These are phyloP conservation scores for Omphalotus guepiniiformis DNA, from an alignment of 768 basidiomycete species.

Conservation along the genomic window DNA sequence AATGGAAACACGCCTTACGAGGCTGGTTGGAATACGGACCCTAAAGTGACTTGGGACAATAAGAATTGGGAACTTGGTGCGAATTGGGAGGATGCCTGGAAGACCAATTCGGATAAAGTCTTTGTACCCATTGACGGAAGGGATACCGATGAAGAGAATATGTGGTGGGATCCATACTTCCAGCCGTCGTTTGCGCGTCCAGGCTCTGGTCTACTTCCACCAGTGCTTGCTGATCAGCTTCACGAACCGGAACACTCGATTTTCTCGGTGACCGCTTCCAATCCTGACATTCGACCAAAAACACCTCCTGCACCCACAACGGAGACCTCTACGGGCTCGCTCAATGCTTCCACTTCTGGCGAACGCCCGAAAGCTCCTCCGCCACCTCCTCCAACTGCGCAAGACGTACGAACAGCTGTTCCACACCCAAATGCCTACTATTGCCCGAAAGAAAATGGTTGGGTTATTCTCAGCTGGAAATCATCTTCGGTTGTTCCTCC, in stretches of 20 bases:
- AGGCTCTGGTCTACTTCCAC: constrained; percentile 67
- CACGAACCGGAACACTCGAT: constrained; percentile 73
- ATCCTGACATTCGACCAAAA: constrained; percentile 18
- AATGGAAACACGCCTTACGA: not conserved
- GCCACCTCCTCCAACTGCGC: constrained; percentile 18
- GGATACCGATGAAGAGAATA: constrained; percentile 39
- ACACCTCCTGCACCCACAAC: constrained; percentile 14
- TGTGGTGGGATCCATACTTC: constrained; percentile 63
- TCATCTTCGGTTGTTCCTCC: constrained; percentile 59
- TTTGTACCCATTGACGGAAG: not conserved
- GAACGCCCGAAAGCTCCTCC: constrained; percentile 11
- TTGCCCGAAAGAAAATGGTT: constrained; percentile 77
- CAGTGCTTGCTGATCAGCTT: constrained; percentile 59
- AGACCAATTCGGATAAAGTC: not conserved
- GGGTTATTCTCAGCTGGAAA: constrained; percentile 74
- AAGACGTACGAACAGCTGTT: constrained; percentile 51
- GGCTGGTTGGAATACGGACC: not conserved
- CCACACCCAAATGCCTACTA: constrained; percentile 82
- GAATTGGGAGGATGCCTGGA: not conserved
- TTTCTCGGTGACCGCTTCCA: constrained; percentile 50
- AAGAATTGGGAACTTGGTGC: not conserved
- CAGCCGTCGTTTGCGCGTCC: constrained; percentile 49
- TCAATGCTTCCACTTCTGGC: constrained; percentile 22
- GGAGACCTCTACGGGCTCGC: constrained; percentile 16
- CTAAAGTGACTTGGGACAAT: not conserved